Evolutionary conservation across 2,329 filamentous ascomycete species (phyloP), one percentile per base, ranked within the genome.

Genomic region (Paradendryphiella salina): DNA sequence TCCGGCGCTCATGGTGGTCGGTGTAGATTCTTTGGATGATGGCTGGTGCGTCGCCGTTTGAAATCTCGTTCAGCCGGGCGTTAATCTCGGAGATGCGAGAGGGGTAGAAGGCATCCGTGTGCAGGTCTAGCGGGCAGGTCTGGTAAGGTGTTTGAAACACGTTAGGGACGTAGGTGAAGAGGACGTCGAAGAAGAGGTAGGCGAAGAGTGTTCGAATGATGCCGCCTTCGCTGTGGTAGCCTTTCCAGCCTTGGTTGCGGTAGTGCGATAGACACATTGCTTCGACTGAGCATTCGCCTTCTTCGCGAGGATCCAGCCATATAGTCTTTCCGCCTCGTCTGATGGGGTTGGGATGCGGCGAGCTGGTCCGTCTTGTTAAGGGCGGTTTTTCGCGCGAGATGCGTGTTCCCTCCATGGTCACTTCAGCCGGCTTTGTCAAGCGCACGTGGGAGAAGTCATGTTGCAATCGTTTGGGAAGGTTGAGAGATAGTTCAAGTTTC

Each of bases 121-220:
- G 88, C 5, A 99, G 77, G 71, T 99, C 94, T 3, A 99, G 77
- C 1, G 94, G 94, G 66, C 90, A 96, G 0, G 90, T 96, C 73
- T 99, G 94, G 70, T 90, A 99, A 1, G 88, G 84, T 5, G 94
- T 99, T 71, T 97, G 93, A 73, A 99, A 99, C 47, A 99, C 93
- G 63, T 97, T 96, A 20, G 94, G 93, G 4, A 97, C 83, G 72
- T 96, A 96, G 20, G 90, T 80, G 74, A 97, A 97, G 5, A 99
- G 78, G 18, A 97, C 83, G 72, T 99, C 93, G 77, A 87, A 94
- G 77, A 97, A 96, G 14, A 99, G 83, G 67, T 94, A 93, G n/a
- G 72, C 78, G 61, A 81, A 80, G 5, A 99, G 78, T 0, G 94
- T 99, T n/a, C 91, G 85, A 5, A 97, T 77, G 61, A 97, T 92